A percentile compares a stretch with the other conserved stretches of the same genome.
phyloP scores from a whole-genome alignment of 2,329 filamentous ascomycete species.

The Aspergillus hiratsukae region DNA sequence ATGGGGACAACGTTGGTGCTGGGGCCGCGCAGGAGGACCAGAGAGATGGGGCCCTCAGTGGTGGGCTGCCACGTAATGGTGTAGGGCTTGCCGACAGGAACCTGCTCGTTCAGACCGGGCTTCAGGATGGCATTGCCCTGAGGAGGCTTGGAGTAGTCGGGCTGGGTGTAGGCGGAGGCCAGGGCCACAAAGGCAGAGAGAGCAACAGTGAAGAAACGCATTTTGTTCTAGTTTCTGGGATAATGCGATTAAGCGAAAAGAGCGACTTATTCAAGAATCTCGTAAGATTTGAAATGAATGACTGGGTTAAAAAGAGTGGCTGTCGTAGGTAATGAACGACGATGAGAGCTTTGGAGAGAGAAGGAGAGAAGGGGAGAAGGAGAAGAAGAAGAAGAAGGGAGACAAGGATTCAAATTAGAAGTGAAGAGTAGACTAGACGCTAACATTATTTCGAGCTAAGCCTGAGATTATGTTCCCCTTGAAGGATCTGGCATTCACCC shows the following conservation, averaged over 20 bases:
- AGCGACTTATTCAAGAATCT: conserved; percentile 21
- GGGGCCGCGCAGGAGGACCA: conserved; percentile 58
- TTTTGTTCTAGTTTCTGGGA: conserved; percentile 20
- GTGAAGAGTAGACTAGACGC: neutral
- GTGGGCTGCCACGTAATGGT: conserved; percentile 54
- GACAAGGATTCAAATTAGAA: conserved; percentile 8
- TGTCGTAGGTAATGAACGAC: conserved; percentile 16
- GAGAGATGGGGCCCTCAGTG: conserved; percentile 43
- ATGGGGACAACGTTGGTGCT: conserved; percentile 51
- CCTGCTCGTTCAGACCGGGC: conserved; percentile 49
- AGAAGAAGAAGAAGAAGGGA: conserved; percentile 12
- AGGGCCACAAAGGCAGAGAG: conserved; percentile 37
- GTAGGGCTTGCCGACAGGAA: conserved; percentile 54
- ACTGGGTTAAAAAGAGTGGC: conserved; percentile 20
- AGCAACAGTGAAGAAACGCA: conserved; percentile 37
- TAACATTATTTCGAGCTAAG: neutral
- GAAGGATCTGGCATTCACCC: neutral
- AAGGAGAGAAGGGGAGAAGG: conserved; percentile 10
- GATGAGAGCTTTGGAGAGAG: conserved; percentile 6
- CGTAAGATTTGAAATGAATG: conserved; percentile 19
- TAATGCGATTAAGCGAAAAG: conserved; percentile 9
- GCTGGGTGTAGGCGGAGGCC: conserved; percentile 33
- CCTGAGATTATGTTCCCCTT: neutral
- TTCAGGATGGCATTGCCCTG: conserved; percentile 52
- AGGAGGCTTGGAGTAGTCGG: conserved; percentile 33